Conservation (phyloP, 768 basidiomycete genomes). For the Suillus discolor region DNA sequence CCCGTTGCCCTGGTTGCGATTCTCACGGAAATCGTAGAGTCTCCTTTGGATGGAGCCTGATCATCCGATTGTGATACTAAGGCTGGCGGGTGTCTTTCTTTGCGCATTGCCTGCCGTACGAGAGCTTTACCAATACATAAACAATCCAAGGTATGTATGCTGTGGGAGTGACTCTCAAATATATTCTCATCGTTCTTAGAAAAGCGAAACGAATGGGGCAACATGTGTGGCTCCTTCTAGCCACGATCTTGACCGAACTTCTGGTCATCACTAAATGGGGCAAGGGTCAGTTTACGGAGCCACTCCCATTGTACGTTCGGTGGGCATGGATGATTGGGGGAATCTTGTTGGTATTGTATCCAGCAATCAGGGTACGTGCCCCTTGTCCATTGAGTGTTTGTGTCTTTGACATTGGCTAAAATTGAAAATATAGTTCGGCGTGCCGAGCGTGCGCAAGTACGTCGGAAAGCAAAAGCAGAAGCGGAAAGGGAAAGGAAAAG, state of each 20-base stretch:
- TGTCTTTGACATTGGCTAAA: constrained; percentile 13
- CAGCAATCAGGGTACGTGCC: constrained; percentile 59
- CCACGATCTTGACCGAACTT: constrained; percentile 82
- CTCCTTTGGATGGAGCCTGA: constrained; percentile 89
- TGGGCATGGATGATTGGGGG: constrained; percentile 68
- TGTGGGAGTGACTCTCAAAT: background rate
- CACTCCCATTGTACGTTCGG: constrained; percentile 63
- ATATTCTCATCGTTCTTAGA: constrained; percentile 40
- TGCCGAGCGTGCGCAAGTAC: constrained; percentile 59
- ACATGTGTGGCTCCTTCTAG: constrained; percentile 84
- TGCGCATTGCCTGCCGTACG: constrained; percentile 87
- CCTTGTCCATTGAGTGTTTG: constrained; percentile 7
- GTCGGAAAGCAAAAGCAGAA: constrained; percentile 38
- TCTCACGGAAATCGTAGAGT: constrained; percentile 40
- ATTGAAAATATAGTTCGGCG: constrained; percentile 55
- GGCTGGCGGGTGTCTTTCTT: constrained; percentile 75
- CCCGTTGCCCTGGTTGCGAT: constrained; percentile 10
- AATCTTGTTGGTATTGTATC: constrained; percentile 67
- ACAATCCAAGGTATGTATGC: constrained; percentile 68
- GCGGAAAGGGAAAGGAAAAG: constrained; percentile 32
- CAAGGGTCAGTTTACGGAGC: constrained; percentile 64
- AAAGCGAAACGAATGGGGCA: constrained; percentile 88
- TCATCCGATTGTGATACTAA: constrained; percentile 78
- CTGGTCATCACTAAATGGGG: constrained; percentile 85
- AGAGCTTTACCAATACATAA: constrained; percentile 83